phyloP scores from a whole-genome alignment of 306 rosid species.

The Rosa multiflora region DNA sequence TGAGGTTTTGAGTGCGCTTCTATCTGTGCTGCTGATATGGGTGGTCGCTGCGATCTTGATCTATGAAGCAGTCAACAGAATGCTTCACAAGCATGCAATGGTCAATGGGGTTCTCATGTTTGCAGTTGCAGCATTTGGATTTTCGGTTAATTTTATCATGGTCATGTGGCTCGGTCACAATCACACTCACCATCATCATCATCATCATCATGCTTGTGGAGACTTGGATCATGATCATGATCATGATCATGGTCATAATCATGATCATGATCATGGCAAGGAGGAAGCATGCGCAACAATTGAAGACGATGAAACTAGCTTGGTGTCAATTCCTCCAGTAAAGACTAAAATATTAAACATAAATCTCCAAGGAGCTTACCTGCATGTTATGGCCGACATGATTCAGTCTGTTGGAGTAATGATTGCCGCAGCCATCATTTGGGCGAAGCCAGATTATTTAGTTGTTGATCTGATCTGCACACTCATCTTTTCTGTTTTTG shows the following conservation, averaged over 20 bases:
- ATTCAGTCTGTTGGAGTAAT: constrained; percentile 94
- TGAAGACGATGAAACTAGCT: constrained; percentile 48
- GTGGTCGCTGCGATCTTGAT: constrained; percentile 69
- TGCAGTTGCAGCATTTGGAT: constrained; percentile 80
- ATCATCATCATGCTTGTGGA: constrained; percentile 20
- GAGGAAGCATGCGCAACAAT: constrained; percentile 34
- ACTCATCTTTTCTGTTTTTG: constrained; percentile 66
- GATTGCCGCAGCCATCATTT: constrained; percentile 80
- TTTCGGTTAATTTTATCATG: constrained; percentile 67
- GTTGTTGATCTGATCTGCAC: constrained; percentile 75
- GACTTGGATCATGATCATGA: constrained; percentile 7
- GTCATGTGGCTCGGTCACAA: constrained; percentile 80
- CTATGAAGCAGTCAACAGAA: constrained; percentile 69
- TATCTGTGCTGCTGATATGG: constrained; percentile 90
- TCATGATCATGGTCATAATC: constrained; percentile 10
- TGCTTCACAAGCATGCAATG: constrained; percentile 33
- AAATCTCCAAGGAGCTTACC: constrained; percentile 89
- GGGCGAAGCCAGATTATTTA: constrained; percentile 75
- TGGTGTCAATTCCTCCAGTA: constrained; percentile 38
- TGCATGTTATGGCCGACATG: constrained; percentile 87
- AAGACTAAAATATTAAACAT: constrained; percentile 46
- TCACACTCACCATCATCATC: constrained; percentile 24
- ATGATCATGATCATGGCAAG: constrained; percentile 36
- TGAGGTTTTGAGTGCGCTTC: constrained; percentile 87
- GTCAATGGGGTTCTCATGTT: constrained; percentile 86